Evolutionary conservation across 768 basidiomycete species (phyloP), one percentile per base, ranked within the genome.

Genomic region (Pleurotus djamor): DNA sequence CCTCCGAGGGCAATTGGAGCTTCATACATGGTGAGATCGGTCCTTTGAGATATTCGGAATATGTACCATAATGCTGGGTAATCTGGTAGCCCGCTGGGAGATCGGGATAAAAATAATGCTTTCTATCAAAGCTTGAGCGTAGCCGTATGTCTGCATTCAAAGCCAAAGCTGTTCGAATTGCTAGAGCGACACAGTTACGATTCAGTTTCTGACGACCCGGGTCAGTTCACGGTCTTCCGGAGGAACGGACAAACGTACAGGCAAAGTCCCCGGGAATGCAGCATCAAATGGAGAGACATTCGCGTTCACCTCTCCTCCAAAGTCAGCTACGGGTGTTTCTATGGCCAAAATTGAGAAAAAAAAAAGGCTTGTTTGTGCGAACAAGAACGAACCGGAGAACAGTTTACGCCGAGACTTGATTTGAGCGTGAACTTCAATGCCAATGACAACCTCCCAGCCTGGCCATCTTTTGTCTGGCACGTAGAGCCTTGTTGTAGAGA

Each of bases 61-160:
- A 14, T 55, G 12, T 38, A 93, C 93, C 84, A 72, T 98, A 97
- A 62, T 93, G 91, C 69, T 98, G 96, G 0, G 96, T 99, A 62
- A 99, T 96, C 74, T 99, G 97, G 72, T 95, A 98, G 0, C 96
- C 96, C 4, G 89, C 81, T 0, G 97, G 95, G 37, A 97, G 81
- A 71, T 98, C 97, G 4, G 92, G 83, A 68, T 99, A 98, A 72
- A 98, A 98, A 70, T 99, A 99, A 70, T 98, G 97, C 69, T 99
- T 99, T 64, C 97, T 80, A 72, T 98, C 97, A 66, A 98, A 98
- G 0, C 91, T 82, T 0, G 94, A 96, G 16, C 81, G 78, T 0
- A 64, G 63, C 63, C 91, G 91, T 52, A 96, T 78, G 4, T 80
- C 63, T 10, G 86, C 78, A 36, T 82, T 73, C 21, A 98, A 79